Percentiles rank a stretch among this genome's conserved stretches.
phyloP scores from a whole-genome alignment of 164 flowering plant species.

The Sedum album region DNA sequence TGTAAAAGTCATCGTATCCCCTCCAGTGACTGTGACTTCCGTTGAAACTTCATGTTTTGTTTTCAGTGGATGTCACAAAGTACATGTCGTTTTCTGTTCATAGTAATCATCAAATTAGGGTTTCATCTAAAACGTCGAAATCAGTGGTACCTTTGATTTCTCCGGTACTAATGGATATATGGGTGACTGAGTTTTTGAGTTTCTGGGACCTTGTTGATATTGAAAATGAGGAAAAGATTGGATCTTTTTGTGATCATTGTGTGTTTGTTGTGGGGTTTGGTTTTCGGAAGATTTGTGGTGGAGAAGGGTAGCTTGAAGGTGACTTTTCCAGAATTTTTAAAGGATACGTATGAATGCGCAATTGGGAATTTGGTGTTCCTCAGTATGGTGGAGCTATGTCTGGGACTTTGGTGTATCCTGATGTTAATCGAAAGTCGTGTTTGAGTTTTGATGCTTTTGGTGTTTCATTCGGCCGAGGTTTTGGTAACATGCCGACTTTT shows the following conservation, averaged over 20 bases:
- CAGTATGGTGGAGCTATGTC: constrained; percentile 84
- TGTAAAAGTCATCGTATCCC: no score
- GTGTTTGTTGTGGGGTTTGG: constrained; percentile 15
- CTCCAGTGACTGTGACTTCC: no score
- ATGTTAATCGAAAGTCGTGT: constrained; percentile 70
- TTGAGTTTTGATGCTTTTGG: constrained; percentile 36
- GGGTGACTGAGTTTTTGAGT: background rate
- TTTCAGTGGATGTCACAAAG: background rate
- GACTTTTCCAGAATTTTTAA: constrained; percentile 63
- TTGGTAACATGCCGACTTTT: constrained; percentile 64
- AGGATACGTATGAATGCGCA: constrained; percentile 69
- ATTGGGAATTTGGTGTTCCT: constrained; percentile 97
- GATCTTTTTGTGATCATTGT: background rate
- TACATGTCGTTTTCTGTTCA: background rate
- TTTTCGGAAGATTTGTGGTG: constrained; percentile 74
- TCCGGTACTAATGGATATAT: background rate
- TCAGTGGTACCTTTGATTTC: background rate
- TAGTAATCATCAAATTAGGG: background rate
- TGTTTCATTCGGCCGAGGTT: constrained; percentile 51
- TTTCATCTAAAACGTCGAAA: background rate
- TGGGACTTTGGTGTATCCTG: constrained; percentile 68
- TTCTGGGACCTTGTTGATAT: background rate
- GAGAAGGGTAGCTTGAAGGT: constrained; percentile 91
- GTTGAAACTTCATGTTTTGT: background rate
- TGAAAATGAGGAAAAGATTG: background rate